Evolutionary conservation across 2,329 filamentous ascomycete species (phyloP).

Genomic region (Epichloe amarillans): DNA sequence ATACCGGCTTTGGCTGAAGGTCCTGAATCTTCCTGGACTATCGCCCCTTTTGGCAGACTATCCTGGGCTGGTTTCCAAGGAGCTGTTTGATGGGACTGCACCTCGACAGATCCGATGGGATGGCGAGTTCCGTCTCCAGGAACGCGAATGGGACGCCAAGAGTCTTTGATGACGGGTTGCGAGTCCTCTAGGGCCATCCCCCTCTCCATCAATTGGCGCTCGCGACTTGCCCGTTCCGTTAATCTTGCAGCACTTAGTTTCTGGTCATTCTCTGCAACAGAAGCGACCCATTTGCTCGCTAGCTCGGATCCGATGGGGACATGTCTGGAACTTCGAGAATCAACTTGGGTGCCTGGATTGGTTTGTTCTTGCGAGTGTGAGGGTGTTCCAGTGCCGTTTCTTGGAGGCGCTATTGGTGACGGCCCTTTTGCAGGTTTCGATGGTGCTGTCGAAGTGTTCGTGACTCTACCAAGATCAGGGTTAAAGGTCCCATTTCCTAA

Average conservation of each 20-base stretch:
- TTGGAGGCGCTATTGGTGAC: conserved; percentile 31
- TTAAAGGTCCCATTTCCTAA: conserved; percentile 70
- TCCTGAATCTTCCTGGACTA: conserved; percentile 12
- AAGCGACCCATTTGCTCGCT: conserved; percentile 28
- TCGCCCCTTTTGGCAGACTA: conserved; percentile 8
- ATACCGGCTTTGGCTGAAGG: conserved; percentile 14
- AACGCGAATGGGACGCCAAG: conserved; percentile 34
- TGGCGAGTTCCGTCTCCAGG: conserved; percentile 24
- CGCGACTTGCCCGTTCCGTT: conserved; percentile 27
- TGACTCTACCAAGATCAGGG: conserved; percentile 40
- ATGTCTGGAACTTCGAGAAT: conserved; percentile 19
- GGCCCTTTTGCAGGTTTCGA: conserved; percentile 25
- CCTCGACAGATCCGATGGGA: conserved; percentile 12
- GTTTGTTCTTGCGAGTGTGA: conserved; percentile 14
- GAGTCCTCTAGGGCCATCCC: conserved; percentile 29
- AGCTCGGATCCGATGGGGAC: conserved; percentile 17
- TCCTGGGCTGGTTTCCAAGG: conserved; percentile 21
- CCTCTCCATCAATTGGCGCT: conserved; percentile 30
- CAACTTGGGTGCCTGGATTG: conserved; percentile 12
- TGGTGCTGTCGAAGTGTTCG: conserved; percentile 23
- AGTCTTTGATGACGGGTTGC: conserved; percentile 37
- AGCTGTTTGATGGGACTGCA: conserved; percentile 15
- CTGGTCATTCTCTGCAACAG: conserved; percentile 34
- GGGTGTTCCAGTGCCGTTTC: conserved; percentile 1
- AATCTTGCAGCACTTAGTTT: conserved; percentile 25